Base-by-base conservation (phyloP, 139 green algal genomes). In the Micromonas pusilla region DNA sequence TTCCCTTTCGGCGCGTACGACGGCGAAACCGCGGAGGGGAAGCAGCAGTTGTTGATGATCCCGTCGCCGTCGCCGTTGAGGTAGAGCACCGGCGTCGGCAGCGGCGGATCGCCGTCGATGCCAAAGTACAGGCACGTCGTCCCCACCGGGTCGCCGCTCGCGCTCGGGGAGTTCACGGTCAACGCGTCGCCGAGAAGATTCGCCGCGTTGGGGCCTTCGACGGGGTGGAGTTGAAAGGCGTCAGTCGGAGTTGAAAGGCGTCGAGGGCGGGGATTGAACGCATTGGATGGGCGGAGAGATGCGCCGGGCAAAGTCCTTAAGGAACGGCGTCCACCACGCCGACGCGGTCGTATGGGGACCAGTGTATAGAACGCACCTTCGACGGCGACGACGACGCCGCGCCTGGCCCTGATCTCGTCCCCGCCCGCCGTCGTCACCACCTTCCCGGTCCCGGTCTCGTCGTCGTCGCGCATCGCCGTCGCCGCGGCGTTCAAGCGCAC, bases 101-200 rank as follows among this genome's bases (percentile, higher is more conserved):
- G 52, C 28, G 68, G 70, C 0, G 85, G 73, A 0, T 86, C 32
- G 2, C 45, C 80, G 6, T 70, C 63, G 26, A 60, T 63, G 68
- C 45, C 53, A 84, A 95, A 97, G 83, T 97, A 97, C n/a, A 97
- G 66, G 83, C 87, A 93, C 77, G 77, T 88, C 16, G 93, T 97
- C 75, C 93, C 93, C 30, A 97, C 91, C 39, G 85, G 87, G 0
- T 76, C n/a, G 30, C 76, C 83, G 0, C 72, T 19, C 66, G 91
- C 93, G 62, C 28, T 66, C 31, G 74, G 74, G 36, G 34, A 45
- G 1, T 67, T 28, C 2, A 84, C 37, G 53, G 93, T 52, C 1
- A 70, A 60, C 0, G 60, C 54, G 64, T 57, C 19, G 1, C 34
- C 5, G 92, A 0, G n/a, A n/a, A n/a, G n/a, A n/a, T n/a, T n/a